These are phyloP conservation scores for Heterobasidion annosum DNA, from an alignment of 1,284 basidiomycete genomes.

Conservation along the genomic window DNA sequence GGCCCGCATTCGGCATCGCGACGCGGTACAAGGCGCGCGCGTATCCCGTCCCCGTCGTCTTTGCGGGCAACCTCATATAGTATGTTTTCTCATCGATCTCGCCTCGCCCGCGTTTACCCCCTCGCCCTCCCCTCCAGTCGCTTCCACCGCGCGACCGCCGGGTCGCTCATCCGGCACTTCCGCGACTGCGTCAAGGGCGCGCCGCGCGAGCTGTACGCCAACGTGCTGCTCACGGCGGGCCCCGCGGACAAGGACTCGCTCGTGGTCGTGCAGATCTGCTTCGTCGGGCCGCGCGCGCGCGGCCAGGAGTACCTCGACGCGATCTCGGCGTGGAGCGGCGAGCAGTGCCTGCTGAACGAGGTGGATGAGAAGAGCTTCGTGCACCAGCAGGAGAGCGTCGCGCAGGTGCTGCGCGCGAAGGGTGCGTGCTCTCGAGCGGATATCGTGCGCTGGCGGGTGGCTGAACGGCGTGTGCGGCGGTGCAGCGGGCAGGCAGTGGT, in stretches of 20 bases:
- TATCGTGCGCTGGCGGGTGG: neutral
- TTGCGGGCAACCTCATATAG: slow-evolving; percentile 88
- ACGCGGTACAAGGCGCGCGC: slow-evolving; percentile 82
- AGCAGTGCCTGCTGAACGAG: slow-evolving; percentile 75
- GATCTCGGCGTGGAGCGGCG: slow-evolving; percentile 81
- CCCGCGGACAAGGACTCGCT: slow-evolving; percentile 75
- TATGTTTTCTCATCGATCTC: slow-evolving; percentile 19
- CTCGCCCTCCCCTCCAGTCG: slow-evolving; percentile 37
- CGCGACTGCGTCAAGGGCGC: slow-evolving; percentile 87
- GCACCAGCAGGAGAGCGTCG: slow-evolving; percentile 84
- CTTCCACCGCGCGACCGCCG: slow-evolving; percentile 76
- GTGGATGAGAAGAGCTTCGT: slow-evolving; percentile 84
- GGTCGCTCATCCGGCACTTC: slow-evolving; percentile 85
- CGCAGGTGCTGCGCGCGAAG: slow-evolving; percentile 79
- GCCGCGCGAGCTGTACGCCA: slow-evolving; percentile 81
- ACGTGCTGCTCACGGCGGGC: slow-evolving; percentile 83
- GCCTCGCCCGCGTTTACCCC: slow-evolving; percentile 4
- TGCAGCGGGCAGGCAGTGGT: slow-evolving; percentile 77
- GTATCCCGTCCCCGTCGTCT: slow-evolving; percentile 81
- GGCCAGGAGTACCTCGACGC: slow-evolving; percentile 76
- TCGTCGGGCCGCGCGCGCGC: slow-evolving; percentile 63
- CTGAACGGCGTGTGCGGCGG: neutral
- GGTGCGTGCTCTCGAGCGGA: slow-evolving; percentile 26
- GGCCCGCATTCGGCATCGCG: slow-evolving; percentile 77
- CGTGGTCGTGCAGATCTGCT: slow-evolving; percentile 86